Conservation (phyloP, 257 asterid species). For the Asclepias syriaca region DNA sequence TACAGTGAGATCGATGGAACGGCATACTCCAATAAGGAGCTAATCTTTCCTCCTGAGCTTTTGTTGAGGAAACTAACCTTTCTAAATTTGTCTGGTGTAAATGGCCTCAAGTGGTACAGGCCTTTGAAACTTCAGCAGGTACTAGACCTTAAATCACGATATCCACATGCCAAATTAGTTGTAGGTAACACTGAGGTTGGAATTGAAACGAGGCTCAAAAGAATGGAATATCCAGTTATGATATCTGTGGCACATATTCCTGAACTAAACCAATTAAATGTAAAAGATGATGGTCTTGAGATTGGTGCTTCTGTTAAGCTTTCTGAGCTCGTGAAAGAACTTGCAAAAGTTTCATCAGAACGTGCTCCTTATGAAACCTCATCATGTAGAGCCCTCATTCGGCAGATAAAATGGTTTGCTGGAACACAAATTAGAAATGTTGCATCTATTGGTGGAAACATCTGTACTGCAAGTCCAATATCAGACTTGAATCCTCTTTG, state of each 20-base stretch:
- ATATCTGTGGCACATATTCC: slow-evolving; percentile 65
- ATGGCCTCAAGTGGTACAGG: slow-evolving; percentile 79
- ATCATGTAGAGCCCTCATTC: slow-evolving; percentile 69
- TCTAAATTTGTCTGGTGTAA: slow-evolving; percentile 54
- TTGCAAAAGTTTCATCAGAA: slow-evolving; percentile 37
- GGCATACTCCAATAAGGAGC: slow-evolving; percentile 66
- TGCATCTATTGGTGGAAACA: slow-evolving; percentile 94
- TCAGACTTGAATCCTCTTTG: slow-evolving; percentile 94
- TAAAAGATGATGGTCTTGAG: slow-evolving; percentile 74
- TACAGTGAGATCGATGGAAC: slow-evolving; percentile 67
- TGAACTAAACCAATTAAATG: slow-evolving; percentile 54
- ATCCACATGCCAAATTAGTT: slow-evolving; percentile 68
- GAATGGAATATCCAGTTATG: slow-evolving; percentile 61
- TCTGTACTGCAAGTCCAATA: slow-evolving; percentile 97
- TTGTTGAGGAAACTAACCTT: slow-evolving; percentile 44
- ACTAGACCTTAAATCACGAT: slow-evolving; percentile 54
- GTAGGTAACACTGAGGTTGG: slow-evolving; percentile 94
- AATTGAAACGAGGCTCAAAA: slow-evolving; percentile 78
- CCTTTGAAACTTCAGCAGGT: slow-evolving; percentile 66
- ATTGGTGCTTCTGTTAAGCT: slow-evolving; percentile 88
- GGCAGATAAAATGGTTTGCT: slow-evolving; percentile 92
- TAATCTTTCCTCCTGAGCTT: slow-evolving; percentile 93
- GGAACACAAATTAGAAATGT: slow-evolving; percentile 83
- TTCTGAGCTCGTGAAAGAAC: slow-evolving; percentile 56
- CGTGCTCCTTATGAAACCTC: slow-evolving; percentile 60